Conservation (phyloP, 495 filamentous ascomycete species). For the Penicillium canescens region DNA sequence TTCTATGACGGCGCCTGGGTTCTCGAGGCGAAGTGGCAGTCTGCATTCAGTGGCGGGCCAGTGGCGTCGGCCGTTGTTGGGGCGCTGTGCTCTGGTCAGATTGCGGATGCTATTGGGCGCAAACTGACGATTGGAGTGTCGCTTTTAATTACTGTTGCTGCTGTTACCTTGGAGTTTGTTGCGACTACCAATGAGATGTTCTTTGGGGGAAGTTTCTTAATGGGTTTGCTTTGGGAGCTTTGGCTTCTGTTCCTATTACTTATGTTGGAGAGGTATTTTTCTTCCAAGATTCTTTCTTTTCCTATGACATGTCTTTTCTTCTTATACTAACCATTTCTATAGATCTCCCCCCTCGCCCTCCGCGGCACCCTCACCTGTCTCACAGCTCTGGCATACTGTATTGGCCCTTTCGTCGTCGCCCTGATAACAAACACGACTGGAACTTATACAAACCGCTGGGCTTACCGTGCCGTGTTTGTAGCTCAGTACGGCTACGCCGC, state of each 20-base stretch:
- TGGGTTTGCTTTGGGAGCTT: slow-evolving; percentile 27
- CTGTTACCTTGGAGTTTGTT: slow-evolving; percentile 27
- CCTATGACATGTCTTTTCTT: not conserved
- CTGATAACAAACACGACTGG: slow-evolving; percentile 28
- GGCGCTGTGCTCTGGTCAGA: slow-evolving; percentile 17
- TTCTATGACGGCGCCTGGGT: slow-evolving; percentile 24
- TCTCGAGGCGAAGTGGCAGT: slow-evolving; percentile 30
- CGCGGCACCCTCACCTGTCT: slow-evolving; percentile 26
- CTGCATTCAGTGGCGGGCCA: slow-evolving; percentile 26
- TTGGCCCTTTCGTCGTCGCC: slow-evolving; percentile 29
- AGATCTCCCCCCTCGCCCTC: slow-evolving; percentile 29
- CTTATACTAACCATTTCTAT: not conserved
- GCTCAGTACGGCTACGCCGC: slow-evolving; percentile 29
- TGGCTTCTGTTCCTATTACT: slow-evolving; percentile 23
- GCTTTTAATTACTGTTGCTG: slow-evolving; percentile 24
- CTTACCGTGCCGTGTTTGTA: slow-evolving; percentile 31
- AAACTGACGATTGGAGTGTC: slow-evolving; percentile 10
- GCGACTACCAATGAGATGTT: slow-evolving; percentile 29
- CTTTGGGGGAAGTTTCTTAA: slow-evolving; percentile 34
- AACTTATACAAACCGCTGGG: slow-evolving; percentile 26
- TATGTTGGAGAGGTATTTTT: slow-evolving; percentile 29
- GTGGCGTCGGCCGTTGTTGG: slow-evolving; percentile 18
- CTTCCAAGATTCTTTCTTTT: too few species aligned
- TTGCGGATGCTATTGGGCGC: slow-evolving; percentile 17
- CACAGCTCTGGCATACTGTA: slow-evolving; percentile 23